Conservation (phyloP, 148 eudicot species). For the Chenopodium berlandieri region DNA sequence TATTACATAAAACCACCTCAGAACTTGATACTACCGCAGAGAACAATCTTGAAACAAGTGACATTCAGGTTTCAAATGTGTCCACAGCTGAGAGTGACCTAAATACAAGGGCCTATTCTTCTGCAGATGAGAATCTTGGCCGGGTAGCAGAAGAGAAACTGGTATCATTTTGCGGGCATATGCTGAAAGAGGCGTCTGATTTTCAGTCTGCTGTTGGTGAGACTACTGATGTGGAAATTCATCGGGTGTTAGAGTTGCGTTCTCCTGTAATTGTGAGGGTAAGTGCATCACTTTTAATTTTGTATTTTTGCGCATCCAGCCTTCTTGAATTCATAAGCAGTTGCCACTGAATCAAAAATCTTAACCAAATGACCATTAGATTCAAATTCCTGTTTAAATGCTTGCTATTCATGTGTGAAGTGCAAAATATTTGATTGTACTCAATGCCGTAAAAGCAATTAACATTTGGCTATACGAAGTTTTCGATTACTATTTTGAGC, state of each 20-base stretch:
- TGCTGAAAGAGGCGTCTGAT: constrained; percentile 91
- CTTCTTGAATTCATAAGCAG: not conserved
- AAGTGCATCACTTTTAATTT: constrained; percentile 2
- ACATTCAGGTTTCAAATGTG: constrained; percentile 27
- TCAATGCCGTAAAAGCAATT: not conserved
- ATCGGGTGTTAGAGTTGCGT: constrained; percentile 88
- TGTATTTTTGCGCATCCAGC: not conserved
- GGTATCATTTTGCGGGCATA: constrained; percentile 83
- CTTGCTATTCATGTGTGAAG: not conserved
- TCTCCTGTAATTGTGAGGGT: constrained; percentile 94
- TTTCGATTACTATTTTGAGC: not conserved
- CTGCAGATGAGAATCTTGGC: constrained; percentile 53
- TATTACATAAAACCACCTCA: constrained; percentile 83
- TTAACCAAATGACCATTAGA: not conserved
- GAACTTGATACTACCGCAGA: constrained; percentile 34
- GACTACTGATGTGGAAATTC: constrained; percentile 78
- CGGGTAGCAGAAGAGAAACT: constrained; percentile 81
- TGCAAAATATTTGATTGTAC: not conserved
- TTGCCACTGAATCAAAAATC: not conserved
- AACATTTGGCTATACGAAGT: not conserved
- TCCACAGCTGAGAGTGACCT: not conserved
- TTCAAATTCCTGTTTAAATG: not conserved
- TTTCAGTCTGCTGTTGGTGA: constrained; percentile 79
- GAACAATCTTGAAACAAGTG: constrained; percentile 18
- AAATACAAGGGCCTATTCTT: constrained; percentile 14